These are phyloP conservation scores for Athelia psychrophila DNA, from an alignment of 1,284 basidiomycete genomes.

Conservation along the genomic window DNA sequence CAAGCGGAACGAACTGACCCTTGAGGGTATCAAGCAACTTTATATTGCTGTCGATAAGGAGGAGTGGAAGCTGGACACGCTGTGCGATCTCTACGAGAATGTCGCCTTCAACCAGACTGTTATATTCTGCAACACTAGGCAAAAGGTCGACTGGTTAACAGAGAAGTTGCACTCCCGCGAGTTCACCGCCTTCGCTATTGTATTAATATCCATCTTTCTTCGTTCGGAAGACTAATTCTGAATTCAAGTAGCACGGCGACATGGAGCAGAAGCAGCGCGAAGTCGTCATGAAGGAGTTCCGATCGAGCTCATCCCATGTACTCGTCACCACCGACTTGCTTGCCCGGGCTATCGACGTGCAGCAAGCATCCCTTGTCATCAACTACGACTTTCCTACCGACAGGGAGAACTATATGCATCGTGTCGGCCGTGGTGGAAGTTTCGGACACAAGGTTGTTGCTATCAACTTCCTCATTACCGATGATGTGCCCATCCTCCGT, in stretches of 20 bases:
- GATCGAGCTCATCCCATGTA: constrained; percentile 90
- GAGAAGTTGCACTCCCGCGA: too few species aligned
- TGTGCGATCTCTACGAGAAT: constrained; percentile 89
- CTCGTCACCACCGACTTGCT: constrained; percentile 94
- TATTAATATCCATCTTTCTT: constrained; percentile 30
- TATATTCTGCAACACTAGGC: constrained; percentile 92
- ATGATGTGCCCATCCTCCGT: constrained; percentile 92
- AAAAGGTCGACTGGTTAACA: too few species aligned
- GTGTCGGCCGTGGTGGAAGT: constrained; percentile 90
- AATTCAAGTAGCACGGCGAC: constrained; percentile 70
- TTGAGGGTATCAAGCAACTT: constrained; percentile 94
- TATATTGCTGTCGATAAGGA: constrained; percentile 93
- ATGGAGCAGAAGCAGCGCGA: too few species aligned
- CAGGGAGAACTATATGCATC: constrained; percentile 97
- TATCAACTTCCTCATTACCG: constrained; percentile 90
- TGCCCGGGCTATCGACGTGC: constrained; percentile 93
- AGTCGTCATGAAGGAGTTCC: constrained; percentile 99
- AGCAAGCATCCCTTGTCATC: constrained; percentile 93
- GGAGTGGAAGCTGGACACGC: too few species aligned
- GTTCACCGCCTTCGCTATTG: constrained; percentile 94
- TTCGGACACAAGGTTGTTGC: constrained; percentile 94
- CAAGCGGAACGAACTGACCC: constrained; percentile 87
- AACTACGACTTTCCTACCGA: constrained; percentile 88
- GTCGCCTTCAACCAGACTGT: constrained; percentile 92
- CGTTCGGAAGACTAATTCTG: neutral